phyloP scores from a whole-genome alignment of 1,139 yeast species.

The Candida glucosophila region DNA sequence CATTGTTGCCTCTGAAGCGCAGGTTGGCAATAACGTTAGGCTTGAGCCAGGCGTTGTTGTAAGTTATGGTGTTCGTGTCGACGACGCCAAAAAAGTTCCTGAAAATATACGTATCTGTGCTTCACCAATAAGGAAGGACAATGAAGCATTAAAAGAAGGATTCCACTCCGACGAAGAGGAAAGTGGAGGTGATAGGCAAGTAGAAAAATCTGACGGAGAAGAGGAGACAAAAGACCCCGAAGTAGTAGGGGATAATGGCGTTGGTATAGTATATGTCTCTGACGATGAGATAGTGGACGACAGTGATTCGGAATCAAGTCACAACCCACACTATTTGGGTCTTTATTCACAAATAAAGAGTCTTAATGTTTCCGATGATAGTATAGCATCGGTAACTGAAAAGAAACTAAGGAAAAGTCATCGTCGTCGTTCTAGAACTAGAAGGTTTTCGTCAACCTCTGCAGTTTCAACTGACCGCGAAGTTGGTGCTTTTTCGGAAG shows the following conservation, averaged over 20 bases:
- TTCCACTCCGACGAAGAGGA: conserved; percentile 4
- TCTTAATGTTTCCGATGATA: conserved; percentile 69
- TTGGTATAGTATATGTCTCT: conserved; percentile 50
- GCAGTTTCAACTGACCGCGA: conserved; percentile 34
- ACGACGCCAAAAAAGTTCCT: conserved; percentile 37
- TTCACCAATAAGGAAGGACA: conserved; percentile 31
- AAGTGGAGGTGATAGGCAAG: conserved; percentile 1
- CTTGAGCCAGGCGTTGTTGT: conserved; percentile 69
- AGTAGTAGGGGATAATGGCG: conserved; percentile 52
- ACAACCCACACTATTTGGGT: conserved; percentile 26
- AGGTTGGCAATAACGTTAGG: conserved; percentile 41
- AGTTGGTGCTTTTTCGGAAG: conserved; percentile 24
- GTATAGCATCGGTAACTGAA: conserved; percentile 55
- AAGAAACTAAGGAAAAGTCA: conserved; percentile 25
- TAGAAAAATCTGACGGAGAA: too few relatives aligned
- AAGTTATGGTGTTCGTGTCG: conserved; percentile 66
- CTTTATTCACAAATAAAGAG: conserved; percentile 56
- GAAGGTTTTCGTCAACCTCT: conserved; percentile 32
- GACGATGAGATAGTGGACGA: conserved; percentile 34
- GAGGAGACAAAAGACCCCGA: conserved; percentile 18
- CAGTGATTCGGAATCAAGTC: conserved; percentile 26
- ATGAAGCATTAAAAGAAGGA: conserved; percentile 17
- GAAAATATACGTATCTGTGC: conserved; percentile 45
- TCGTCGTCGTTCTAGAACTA: conserved; percentile 15
- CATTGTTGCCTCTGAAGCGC: conserved; percentile 59